Conservation (phyloP, 83 land plant genomes). For the Thuja plicata region DNA sequence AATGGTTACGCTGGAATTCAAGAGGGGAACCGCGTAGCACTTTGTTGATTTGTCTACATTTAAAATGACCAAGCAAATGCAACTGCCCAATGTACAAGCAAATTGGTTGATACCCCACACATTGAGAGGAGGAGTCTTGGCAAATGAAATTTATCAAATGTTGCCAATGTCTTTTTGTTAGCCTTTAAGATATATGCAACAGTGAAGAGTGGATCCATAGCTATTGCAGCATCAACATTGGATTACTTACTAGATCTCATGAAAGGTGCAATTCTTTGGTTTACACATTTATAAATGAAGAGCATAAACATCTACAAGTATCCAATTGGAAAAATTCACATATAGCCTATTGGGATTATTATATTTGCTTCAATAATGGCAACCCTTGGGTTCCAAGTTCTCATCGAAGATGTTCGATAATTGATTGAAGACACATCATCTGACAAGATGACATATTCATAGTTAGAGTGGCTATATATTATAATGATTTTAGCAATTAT, state of each 20-base stretch:
- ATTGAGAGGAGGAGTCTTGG: no score
- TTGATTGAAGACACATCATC: slow-evolving; percentile 46
- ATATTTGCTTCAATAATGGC: slow-evolving; percentile 95
- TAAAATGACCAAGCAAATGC: no score
- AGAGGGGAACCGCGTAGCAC: no score
- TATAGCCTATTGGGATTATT: slow-evolving; percentile 92
- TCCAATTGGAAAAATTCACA: slow-evolving; percentile 85
- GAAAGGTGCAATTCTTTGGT: slow-evolving; percentile 85
- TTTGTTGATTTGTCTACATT: no score
- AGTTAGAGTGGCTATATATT: slow-evolving; percentile 61
- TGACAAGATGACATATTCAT: slow-evolving; percentile 34
- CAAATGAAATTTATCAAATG: slow-evolving; percentile 73
- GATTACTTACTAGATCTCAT: slow-evolving; percentile 89
- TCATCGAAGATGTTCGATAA: slow-evolving; percentile 64
- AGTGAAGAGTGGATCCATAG: slow-evolving; percentile 76
- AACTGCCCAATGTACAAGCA: no score
- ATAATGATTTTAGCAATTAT: slow-evolving; percentile 77
- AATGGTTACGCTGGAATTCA: no score
- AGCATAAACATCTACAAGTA: slow-evolving; percentile 65
- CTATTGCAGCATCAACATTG: slow-evolving; percentile 89
- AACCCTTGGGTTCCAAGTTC: slow-evolving; percentile 86
- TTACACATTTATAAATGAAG: slow-evolving; percentile 68
- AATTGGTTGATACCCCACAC: no score
- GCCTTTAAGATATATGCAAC: slow-evolving; percentile 82
- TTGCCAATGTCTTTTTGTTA: slow-evolving; percentile 64